phyloP scores from a whole-genome alignment of 768 basidiomycete species.

The Boletus coccyginus region DNA sequence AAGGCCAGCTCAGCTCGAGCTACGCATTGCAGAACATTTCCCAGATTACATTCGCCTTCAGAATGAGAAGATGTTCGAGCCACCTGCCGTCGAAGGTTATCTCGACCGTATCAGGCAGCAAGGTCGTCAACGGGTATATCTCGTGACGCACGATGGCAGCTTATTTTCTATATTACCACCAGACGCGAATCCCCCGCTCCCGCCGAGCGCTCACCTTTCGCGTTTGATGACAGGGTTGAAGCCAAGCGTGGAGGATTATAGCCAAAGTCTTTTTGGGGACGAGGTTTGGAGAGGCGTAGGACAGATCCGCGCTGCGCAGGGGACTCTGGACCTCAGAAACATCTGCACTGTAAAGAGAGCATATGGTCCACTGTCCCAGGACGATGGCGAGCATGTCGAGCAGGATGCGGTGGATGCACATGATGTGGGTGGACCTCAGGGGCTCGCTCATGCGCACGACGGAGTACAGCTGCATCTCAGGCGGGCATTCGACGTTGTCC shows the following conservation, averaged over 20 bases:
- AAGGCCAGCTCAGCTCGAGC: constrained; percentile 58
- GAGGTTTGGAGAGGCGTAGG: constrained; percentile 62
- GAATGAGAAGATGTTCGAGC: constrained; percentile 57
- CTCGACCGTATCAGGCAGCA: constrained; percentile 66
- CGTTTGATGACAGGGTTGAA: constrained; percentile 30
- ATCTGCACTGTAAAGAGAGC: constrained; percentile 64
- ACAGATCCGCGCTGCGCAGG: constrained; percentile 64
- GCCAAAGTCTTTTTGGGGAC: constrained; percentile 38
- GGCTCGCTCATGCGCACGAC: constrained; percentile 40
- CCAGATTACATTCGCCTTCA: constrained; percentile 43
- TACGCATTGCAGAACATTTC: constrained; percentile 72
- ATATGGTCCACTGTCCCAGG: constrained; percentile 30
- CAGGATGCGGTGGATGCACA: constrained; percentile 47
- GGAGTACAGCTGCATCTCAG: constrained; percentile 49
- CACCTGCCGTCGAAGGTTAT: constrained; percentile 84
- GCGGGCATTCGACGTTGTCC: constrained; percentile 74
- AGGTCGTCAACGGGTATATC: constrained; percentile 59
- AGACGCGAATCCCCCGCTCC: constrained; percentile 64
- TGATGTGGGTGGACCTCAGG: constrained; percentile 66
- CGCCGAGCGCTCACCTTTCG: constrained; percentile 50
- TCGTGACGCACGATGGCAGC: constrained; percentile 69
- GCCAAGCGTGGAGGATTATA: constrained; percentile 26
- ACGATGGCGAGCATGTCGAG: constrained; percentile 22
- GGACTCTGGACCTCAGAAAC: constrained; percentile 69
- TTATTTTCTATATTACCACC: constrained; percentile 57